phyloP scores from a whole-genome alignment of 768 basidiomycete genomes.

The Auricularia auricula-judae region DNA sequence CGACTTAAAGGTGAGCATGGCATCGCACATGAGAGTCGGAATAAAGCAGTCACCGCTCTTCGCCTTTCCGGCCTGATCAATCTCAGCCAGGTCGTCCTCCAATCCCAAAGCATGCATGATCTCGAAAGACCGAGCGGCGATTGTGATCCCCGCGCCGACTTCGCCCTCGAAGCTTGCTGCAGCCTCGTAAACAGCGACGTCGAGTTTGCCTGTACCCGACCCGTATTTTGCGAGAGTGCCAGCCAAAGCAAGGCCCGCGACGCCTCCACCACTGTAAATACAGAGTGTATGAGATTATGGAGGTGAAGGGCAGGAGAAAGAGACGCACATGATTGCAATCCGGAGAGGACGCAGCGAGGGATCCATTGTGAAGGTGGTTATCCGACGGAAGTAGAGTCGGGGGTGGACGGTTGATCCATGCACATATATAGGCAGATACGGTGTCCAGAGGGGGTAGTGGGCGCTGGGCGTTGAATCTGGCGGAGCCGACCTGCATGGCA shows the following conservation, averaged over 20 bases:
- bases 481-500: too few relatives aligned
- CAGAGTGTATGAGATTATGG: background rate
- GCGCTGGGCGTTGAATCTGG: too few relatives aligned
- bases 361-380: too few relatives aligned
- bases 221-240: slow-evolving; percentile 18
- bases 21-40: background rate
- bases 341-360: too few relatives aligned
- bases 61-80: slow-evolving; percentile 9
- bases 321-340: too few relatives aligned
- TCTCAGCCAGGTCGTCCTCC: slow-evolving; percentile 19
- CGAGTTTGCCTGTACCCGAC: slow-evolving; percentile 8
- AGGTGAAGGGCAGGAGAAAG: too few relatives aligned
- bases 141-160: slow-evolving; percentile 33
- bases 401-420: too few relatives aligned
- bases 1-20: background rate
- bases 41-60: background rate
- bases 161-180: slow-evolving; percentile 25
- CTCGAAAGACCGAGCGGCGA: slow-evolving; percentile 38
- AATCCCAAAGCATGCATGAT: slow-evolving; percentile 29
- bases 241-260: slow-evolving; percentile 29
- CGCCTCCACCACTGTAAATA: slow-evolving; percentile 27
- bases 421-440: too few relatives aligned
- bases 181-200: slow-evolving; percentile 33
- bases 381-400: too few relatives aligned
- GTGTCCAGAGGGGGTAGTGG: too few relatives aligned